A percentile compares a stretch with the other conserved stretches of the same genome.
phyloP scores from a whole-genome alignment of 257 asterid species.

The Catharanthus roseus region DNA sequence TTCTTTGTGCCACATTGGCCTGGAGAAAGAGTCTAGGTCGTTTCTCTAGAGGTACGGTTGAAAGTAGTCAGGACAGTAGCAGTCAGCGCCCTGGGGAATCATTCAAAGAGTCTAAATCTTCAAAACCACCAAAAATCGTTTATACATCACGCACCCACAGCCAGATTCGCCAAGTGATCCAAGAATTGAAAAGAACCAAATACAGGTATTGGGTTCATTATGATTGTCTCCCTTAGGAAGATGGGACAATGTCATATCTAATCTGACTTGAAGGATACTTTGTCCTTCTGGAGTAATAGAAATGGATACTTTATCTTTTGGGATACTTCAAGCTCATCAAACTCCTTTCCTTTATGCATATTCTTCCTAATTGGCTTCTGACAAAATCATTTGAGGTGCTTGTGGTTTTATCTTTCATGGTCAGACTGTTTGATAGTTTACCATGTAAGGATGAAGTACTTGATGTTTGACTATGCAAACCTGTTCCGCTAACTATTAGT shows the following conservation, averaged over 20 bases:
- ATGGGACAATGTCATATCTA: background rate
- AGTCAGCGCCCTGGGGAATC: slow-evolving; percentile 45
- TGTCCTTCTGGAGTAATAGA: background rate
- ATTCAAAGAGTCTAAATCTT: slow-evolving; percentile 41
- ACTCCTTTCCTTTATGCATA: background rate
- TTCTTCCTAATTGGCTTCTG: background rate
- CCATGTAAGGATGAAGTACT: background rate
- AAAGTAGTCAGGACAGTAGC: slow-evolving; percentile 32
- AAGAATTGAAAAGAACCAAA: slow-evolving; percentile 82
- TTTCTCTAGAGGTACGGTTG: slow-evolving; percentile 58
- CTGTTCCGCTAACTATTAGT: background rate
- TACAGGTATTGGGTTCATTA: slow-evolving; percentile 64
- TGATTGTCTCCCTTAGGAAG: slow-evolving; percentile 3
- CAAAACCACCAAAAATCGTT: slow-evolving; percentile 57
- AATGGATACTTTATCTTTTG: background rate
- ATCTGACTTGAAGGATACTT: background rate
- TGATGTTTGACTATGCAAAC: background rate
- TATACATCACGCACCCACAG: slow-evolving; percentile 98
- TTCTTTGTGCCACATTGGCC: slow-evolving; percentile 90
- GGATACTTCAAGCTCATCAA: background rate
- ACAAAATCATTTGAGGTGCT: background rate
- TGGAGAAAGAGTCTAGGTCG: slow-evolving; percentile 94
- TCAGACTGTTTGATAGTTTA: background rate
- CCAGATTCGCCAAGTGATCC: slow-evolving; percentile 90
- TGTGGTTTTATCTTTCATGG: background rate